Evolutionary conservation across 139 green algal genomes (phyloP).

Genomic region (Chlorella sp.): DNA sequence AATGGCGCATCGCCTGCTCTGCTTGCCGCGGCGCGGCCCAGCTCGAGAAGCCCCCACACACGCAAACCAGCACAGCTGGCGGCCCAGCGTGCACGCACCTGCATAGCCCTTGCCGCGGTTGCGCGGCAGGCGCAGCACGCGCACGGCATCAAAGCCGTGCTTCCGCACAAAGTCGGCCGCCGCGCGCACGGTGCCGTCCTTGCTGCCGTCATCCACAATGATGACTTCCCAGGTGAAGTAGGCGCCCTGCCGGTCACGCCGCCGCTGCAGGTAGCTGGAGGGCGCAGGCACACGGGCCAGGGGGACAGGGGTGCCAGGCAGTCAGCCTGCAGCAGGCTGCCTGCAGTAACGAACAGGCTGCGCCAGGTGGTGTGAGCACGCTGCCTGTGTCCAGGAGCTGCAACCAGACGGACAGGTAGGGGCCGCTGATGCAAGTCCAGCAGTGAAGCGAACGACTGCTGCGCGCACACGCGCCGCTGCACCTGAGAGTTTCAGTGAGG

Average conservation of each 20-base stretch:
- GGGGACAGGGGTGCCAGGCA: too few relatives aligned
- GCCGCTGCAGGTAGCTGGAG: slow-evolving; percentile 70
- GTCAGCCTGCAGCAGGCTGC: too few relatives aligned
- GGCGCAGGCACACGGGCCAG: not conserved
- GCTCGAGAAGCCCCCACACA: too few relatives aligned
- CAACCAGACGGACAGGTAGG: not conserved
- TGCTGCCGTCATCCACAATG: slow-evolving; percentile 96
- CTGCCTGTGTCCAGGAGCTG: too few relatives aligned
- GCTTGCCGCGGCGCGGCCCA: too few relatives aligned
- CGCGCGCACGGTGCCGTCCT: slow-evolving; percentile 74
- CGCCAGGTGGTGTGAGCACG: too few relatives aligned
- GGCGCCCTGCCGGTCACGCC: slow-evolving; percentile 69
- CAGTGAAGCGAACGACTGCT: too few relatives aligned
- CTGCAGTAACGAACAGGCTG: too few relatives aligned
- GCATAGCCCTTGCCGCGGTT: slow-evolving; percentile 88
- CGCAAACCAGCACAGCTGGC: too few relatives aligned
- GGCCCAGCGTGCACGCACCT: not conserved
- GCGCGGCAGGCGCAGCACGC: slow-evolving; percentile 74
- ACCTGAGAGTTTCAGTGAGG: slow-evolving; percentile 82
- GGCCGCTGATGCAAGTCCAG: too few relatives aligned
- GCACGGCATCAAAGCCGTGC: slow-evolving; percentile 81
- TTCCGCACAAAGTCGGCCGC: slow-evolving; percentile 69
- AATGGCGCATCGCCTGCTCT: not conserved
- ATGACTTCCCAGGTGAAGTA: slow-evolving; percentile 95
- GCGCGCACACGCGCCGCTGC: not conserved